Percentiles rank a stretch among this genome's conserved stretches.
These are phyloP conservation scores for Craspedostauros australis DNA, from an alignment of 108 stramenopile species.

Conservation along the genomic window DNA sequence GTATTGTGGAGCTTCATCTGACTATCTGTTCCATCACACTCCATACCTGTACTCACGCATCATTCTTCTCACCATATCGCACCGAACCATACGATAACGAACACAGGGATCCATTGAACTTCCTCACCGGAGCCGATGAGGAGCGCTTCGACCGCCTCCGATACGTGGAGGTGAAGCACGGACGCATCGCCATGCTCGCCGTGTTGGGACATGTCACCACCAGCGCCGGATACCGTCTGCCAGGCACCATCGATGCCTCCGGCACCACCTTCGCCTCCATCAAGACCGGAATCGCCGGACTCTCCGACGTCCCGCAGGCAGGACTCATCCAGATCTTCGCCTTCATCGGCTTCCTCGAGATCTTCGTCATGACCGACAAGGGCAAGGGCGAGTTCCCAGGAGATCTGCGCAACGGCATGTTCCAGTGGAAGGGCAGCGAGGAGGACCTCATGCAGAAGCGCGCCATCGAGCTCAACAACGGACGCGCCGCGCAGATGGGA, in stretches of 20 bases:
- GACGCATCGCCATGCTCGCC: constrained; percentile 87
- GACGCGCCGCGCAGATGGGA: constrained; percentile 88
- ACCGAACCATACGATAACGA: no score
- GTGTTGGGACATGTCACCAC: constrained; percentile 81
- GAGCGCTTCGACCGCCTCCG: constrained; percentile 71
- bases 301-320: constrained; percentile 49
- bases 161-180: constrained; percentile 92
- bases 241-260: constrained; percentile 49
- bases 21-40: no score
- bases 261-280: constrained; percentile 59
- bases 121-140: constrained; percentile 22
- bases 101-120: constrained; percentile 25
- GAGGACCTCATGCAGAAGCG: constrained; percentile 62
- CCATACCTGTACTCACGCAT: no score
- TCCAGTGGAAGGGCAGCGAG: constrained; percentile 63
- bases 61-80: no score
- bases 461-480: constrained; percentile 90
- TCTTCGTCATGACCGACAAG: constrained; percentile 66
- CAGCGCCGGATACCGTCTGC: constrained; percentile 52
- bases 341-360: constrained; percentile 63
- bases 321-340: constrained; percentile 53
- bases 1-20: no score
- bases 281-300: constrained; percentile 49
- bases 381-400: constrained; percentile 67
- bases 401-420: constrained; percentile 75